Evolutionary conservation across 768 basidiomycete genomes (phyloP), one percentile per base, ranked within the genome.

Genomic region (Guyanaporus albipodus): DNA sequence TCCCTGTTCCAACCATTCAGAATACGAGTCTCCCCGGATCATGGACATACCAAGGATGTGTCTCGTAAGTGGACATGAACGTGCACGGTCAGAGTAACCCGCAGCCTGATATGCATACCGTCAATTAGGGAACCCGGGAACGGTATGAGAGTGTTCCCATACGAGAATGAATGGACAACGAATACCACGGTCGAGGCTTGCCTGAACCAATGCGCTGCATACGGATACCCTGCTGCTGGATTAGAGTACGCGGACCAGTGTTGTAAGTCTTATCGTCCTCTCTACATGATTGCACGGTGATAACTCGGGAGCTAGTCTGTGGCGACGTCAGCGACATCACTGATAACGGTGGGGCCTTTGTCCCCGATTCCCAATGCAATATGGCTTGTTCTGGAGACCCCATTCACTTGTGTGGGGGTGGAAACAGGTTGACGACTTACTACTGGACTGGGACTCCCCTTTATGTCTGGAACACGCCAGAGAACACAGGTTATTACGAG

Each of bases 221-320:
- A 79, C 53, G 89, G 89, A 8, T 91, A 78, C 58, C 74, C 82
- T 2, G 86, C 77, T 33, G 80, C 80, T 23, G 87, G 85, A 21
- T 70, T 83, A 49, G 88, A 83, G 67, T 86, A 73, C 42, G 83
- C 78, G 11, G 59, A 82, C 50, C 83, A 88, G 57, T 91, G 87
- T 70, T 89, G 85, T 86, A 15, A 14, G 45, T 38, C 1, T 19
- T 8, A 19, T 35, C 1, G 4, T 6, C n/a, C 15, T 6, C 31
- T 21, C n/a, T 14, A 18, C 33, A 7, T n/a, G 24, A 6, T 32
- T 3, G 17, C 42, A 14, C 10, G n/a, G 28, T 44, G 29, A 29
- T 32, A 22, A 21, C 38, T 22, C 6, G 35, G 7, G 8, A 42
- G n/a, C 3, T 38, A 87, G 87, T 77, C 63, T 89, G 88, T 46